Base-by-base conservation (phyloP, 768 basidiomycete genomes). In the Candolleomyces eurysporus region DNA sequence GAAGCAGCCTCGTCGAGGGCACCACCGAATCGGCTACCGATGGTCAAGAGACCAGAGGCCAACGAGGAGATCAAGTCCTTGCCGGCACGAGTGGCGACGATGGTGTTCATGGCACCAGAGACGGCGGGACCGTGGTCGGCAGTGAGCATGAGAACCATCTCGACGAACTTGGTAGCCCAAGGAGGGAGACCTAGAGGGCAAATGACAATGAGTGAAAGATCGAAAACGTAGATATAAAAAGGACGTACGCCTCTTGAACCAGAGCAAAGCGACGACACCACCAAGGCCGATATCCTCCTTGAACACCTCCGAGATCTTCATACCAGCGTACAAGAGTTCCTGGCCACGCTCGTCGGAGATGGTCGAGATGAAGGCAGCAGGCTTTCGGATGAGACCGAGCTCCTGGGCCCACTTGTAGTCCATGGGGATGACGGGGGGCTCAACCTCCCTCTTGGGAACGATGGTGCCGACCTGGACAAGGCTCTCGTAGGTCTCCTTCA, bases 341-440 rank as follows among this genome's bases (percentile, higher is more conserved):
- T 98, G 96, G 0, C 97, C 97, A 71, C 96, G 92, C 82, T 98
- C 97, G 77, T 99, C 97, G 53, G 95, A 97, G 78, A 98, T 99
- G 66, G 97, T 97, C 36, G 95, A 97, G 81, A 97, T 96, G 83
- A 96, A 97, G 3, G 97, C 95, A 43, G 96, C 96, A 19, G 96
- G 97, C 79, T 98, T 98, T 73, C 96, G 90, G 79, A 98, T 96
- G 72, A 99, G 88, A 60, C 96, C 96, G 59, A 98, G 89, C 79
- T 97, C 94, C 79, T 96, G 93, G 40, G 96, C 96, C 96, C 96
- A 98, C 83, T 98, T 98, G 88, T 98, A 99, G 79, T 99, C 96
- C 94, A 98, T 98, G n/a, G 96, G 96, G 72, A 98, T 98, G 60
- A 91, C 88, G 10, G 96, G 96, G 5, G 96, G 94, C 22, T 94